Base-by-base conservation (phyloP, 768 basidiomycete genomes). In the Naganishia antarctica region DNA sequence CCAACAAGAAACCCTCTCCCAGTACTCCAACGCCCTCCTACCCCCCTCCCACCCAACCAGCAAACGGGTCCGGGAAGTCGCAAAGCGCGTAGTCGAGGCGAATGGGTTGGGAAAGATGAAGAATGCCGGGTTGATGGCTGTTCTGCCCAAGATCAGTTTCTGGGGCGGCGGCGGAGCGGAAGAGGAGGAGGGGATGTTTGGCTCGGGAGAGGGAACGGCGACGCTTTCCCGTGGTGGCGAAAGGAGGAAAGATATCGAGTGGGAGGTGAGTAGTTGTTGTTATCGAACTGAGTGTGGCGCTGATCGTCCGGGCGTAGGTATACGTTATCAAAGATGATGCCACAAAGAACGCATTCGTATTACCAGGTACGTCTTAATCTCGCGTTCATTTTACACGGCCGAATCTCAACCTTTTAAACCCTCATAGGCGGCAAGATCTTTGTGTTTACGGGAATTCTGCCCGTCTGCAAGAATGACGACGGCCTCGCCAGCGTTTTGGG, bases 361-460 rank as follows among this genome's bases (percentile, higher is more conserved):
- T 81, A 2, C 87, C 86, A 57, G 88, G 91, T 85, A 61, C 29
- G 75, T 66, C 6, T n/a, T 25, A n/a, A 26, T 3, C 21, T 53
- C 23, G 8, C 21, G 26, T 3, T 26, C 18, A 16, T 25, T 15
- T 29, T 32, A 6, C n/a, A n/a, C 64, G 18, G 26, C 26, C 18
- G 21, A 18, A 15, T 41, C 29, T 45, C 28, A 2, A 2, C 0
- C 0, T 44, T 32, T 44, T 7, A 21, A 26, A 7, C 43, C 16
- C 9, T 66, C 3, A 28, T 70, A 85, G 88, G 87, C 0, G 79
- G 80, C 12, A 82, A 86, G 53, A 86, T 96, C 60, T 82, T 91
- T 32, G 88, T 97, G 11, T 94, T 89, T 72, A 91, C 90, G 0
- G 92, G 92, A 0, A 90, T 96, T 37, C 75, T 96, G 3, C 89